These are phyloP conservation scores for Pezicula carpinea DNA, from an alignment of 2,329 filamentous ascomycete species.

Conservation along the genomic window DNA sequence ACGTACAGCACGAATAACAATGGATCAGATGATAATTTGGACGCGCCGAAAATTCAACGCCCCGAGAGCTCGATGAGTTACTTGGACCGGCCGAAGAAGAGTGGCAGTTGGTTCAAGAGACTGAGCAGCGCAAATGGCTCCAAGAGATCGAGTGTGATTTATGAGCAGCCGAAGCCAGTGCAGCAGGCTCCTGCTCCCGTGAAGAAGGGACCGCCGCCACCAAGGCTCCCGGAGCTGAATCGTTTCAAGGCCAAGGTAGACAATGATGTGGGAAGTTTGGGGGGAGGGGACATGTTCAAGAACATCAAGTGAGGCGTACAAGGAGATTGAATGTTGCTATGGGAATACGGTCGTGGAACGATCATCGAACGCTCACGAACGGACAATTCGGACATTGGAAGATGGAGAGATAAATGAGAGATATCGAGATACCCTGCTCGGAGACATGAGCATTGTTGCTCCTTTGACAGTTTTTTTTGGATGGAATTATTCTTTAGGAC, in stretches of 20 bases:
- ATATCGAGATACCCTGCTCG: slow-evolving; percentile 22
- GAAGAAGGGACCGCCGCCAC: slow-evolving; percentile 26
- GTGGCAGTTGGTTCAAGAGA: slow-evolving; percentile 27
- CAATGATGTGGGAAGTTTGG: slow-evolving; percentile 25
- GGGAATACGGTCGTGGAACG: slow-evolving; percentile 16
- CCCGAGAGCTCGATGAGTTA: slow-evolving; percentile 26
- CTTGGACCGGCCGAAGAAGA: slow-evolving; percentile 20
- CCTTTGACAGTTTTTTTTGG: slow-evolving; percentile 11
- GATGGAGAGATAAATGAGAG: slow-evolving; percentile 2
- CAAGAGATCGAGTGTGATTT: slow-evolving; percentile 23
- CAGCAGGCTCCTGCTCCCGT: slow-evolving; percentile 1
- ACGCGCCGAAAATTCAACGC: slow-evolving; percentile 11
- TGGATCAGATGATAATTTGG: slow-evolving; percentile 23
- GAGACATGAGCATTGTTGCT: slow-evolving; percentile 18
- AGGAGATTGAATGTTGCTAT: slow-evolving; percentile 15
- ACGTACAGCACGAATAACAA: slow-evolving; percentile 20
- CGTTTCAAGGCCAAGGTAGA: slow-evolving; percentile 27
- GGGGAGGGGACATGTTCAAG: slow-evolving; percentile 30
- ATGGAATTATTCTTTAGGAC: background rate
- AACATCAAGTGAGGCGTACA: slow-evolving; percentile 26
- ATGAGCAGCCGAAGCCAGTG: slow-evolving; percentile 11
- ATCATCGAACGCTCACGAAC: slow-evolving; percentile 17
- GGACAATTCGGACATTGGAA: slow-evolving; percentile 3
- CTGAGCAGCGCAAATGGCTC: slow-evolving; percentile 13
- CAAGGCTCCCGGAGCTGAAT: slow-evolving; percentile 28